Percentiles rank a stretch among this genome's conserved stretches.
Conservation (phyloP, 805 yeast genomes). For the Maudiozyma bulderi region DNA sequence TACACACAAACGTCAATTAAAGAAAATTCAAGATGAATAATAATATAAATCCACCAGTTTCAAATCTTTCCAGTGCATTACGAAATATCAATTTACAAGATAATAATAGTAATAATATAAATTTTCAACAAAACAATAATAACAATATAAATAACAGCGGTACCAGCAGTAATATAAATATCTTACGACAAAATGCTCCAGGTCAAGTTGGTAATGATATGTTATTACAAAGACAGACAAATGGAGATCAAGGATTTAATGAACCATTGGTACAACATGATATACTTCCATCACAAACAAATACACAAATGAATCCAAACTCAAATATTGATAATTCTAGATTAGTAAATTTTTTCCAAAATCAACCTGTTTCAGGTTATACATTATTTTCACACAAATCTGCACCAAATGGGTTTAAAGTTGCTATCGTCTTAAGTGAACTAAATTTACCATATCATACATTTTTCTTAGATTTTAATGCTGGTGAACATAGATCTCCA, state of each 20-base stretch:
- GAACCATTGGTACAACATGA: not conserved
- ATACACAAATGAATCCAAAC: constrained; percentile 28
- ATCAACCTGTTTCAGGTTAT: constrained; percentile 72
- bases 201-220: constrained; percentile 1
- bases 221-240: not conserved
- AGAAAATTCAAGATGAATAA: not conserved
- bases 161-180: constrained; percentile 1
- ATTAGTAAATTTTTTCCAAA: constrained; percentile 60
- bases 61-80: constrained; percentile 29
- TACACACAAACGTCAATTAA: not conserved
- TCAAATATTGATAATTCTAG: constrained; percentile 39
- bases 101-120: constrained; percentile 2
- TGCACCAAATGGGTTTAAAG: constrained; percentile 95
- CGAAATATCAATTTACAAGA: constrained; percentile 28
- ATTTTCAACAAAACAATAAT: constrained; percentile 4
- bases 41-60: constrained; percentile 16
- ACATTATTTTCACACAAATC: constrained; percentile 77
- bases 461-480: constrained; percentile 74
- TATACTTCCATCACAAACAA: constrained; percentile 19
- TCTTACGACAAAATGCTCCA: constrained; percentile 13
- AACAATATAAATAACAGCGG: constrained; percentile 4
- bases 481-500: constrained; percentile 88
- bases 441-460: constrained; percentile 71
- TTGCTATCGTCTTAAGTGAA: constrained; percentile 82
- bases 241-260: not conserved